Evolutionary conservation across 768 basidiomycete genomes (phyloP), one percentile per base, ranked within the genome.

Genomic region (Podaxis sp.): DNA sequence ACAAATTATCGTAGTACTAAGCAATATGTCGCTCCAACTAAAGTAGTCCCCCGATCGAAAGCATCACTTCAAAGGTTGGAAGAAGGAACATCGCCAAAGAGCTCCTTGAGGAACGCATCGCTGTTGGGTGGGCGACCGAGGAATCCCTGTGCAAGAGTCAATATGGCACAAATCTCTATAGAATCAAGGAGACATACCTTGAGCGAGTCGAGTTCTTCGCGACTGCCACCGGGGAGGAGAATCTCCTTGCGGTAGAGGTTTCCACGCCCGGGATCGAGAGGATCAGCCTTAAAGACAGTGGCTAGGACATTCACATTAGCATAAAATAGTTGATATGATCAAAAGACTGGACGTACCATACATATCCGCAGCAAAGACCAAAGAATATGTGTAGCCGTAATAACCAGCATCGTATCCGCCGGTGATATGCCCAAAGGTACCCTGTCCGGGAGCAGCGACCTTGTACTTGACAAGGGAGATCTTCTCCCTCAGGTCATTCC

Each of bases 271-370:
- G 89, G 85, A 69, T 88, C 85, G 61, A 95, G 78, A 20, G 92
- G 92, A 68, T 91, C 89, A 33, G 79, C 77, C 69, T 90, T 88
- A 78, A 95, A 95, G n/a, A 95, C 83, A 1, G 91, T 89, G 26
- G 83, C 81, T 84, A 66, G 8, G 38, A 38, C 15, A 37, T 20
- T 37, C 41, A 44, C 20, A 49, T 37, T n/a, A 53, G 36, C 15
- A n/a, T 56, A 22, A 36, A 30, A 8, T 44, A 13, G 52, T 58
- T 22, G 15, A 5, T 5, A 46, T 7, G 17, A 54, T 5, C 22
- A 44, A 24, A 22, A 13, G 50, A 56, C 22, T 37, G 13, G 8
- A 64, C 75, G 58, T 64, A 81, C 82, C 71, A 70, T 84, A 85
- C 84, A 85, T 85, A 64, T 85, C 84, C 40, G 82, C 77, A 1